Conservation (phyloP, 2,329 filamentous ascomycete genomes). For the Aspergillus fumigatiaffinis region DNA sequence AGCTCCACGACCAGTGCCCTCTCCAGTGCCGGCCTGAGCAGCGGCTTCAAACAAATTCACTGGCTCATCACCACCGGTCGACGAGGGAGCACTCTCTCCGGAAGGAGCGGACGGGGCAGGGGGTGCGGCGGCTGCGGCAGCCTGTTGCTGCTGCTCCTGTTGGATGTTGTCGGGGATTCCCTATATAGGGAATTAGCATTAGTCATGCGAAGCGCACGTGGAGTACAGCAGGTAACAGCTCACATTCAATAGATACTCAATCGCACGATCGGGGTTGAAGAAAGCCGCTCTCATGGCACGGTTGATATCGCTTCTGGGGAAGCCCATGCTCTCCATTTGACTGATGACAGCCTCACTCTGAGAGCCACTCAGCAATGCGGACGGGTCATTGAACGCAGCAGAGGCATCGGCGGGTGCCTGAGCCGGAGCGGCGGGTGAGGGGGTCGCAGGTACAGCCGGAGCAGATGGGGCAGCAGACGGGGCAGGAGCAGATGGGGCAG, state of each 20-base stretch:
- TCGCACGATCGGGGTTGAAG: slow-evolving; percentile 93
- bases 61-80: slow-evolving; percentile 52
- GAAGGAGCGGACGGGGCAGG: slow-evolving; percentile 31
- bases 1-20: slow-evolving; percentile 36
- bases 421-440: slow-evolving; percentile 45
- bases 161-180: slow-evolving; percentile 85
- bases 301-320: slow-evolving; percentile 81
- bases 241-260: slow-evolving; percentile 90
- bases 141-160: slow-evolving; percentile 62
- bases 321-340: slow-evolving; percentile 98
- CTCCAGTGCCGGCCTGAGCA: slow-evolving; percentile 63
- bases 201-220: background rate
- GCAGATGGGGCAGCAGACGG: slow-evolving; percentile 46
- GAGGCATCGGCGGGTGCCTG: slow-evolving; percentile 30
- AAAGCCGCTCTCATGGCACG: slow-evolving; percentile 93
- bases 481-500: slow-evolving; percentile 49
- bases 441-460: slow-evolving; percentile 45
- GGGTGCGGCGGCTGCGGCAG: slow-evolving; percentile 43
- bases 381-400: slow-evolving; percentile 62
- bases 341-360: slow-evolving; percentile 77
- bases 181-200: slow-evolving; percentile 41
- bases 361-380: slow-evolving; percentile 78
- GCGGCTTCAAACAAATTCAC: slow-evolving; percentile 93
- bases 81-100: slow-evolving; percentile 31
- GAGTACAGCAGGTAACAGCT: slow-evolving; percentile 33